Evolutionary conservation across 345 rosid genomes (phyloP).

Genomic region (Arabidopsis arenosa): DNA sequence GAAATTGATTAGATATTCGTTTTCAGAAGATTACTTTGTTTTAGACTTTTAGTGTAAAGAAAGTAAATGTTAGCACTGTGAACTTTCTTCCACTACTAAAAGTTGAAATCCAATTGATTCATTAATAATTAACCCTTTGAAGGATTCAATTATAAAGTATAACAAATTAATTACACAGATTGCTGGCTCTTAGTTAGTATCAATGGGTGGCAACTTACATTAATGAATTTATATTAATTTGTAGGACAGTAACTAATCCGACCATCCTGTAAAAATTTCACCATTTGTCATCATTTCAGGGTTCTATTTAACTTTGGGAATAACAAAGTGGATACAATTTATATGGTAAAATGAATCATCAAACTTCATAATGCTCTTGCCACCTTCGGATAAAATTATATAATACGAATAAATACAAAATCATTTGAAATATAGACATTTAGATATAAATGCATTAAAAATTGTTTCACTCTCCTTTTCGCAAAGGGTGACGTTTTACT

Average conservation of each 20-base stretch:
- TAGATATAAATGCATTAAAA: not conserved
- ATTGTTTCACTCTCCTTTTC: not conserved
- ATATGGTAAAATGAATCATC: conserved; percentile 19
- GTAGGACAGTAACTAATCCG: conserved; percentile 25
- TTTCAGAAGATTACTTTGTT: not conserved
- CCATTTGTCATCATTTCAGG: conserved; percentile 24
- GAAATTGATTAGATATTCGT: not conserved
- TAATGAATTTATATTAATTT: not conserved
- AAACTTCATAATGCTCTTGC: conserved; percentile 19
- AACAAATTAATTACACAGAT: conserved; percentile 12
- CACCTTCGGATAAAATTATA: conserved; percentile 14
- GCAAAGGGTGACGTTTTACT: not conserved
- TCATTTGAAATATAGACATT: not conserved
- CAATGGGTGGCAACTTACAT: conserved; percentile 23
- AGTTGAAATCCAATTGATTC: conserved; percentile 30
- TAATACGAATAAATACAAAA: conserved; percentile 8
- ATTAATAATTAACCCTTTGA: not conserved
- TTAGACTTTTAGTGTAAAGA: not conserved
- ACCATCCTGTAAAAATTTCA: conserved; percentile 11
- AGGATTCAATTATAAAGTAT: not conserved
- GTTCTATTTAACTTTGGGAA: conserved; percentile 1
- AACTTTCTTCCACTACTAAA: conserved; percentile 31
- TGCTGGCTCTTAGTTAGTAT: conserved; percentile 12
- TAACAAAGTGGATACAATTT: conserved; percentile 9
- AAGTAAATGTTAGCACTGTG: not conserved